These are phyloP conservation scores for Ophiostoma ips DNA, from an alignment of 2,329 filamentous ascomycete species.

Conservation along the genomic window DNA sequence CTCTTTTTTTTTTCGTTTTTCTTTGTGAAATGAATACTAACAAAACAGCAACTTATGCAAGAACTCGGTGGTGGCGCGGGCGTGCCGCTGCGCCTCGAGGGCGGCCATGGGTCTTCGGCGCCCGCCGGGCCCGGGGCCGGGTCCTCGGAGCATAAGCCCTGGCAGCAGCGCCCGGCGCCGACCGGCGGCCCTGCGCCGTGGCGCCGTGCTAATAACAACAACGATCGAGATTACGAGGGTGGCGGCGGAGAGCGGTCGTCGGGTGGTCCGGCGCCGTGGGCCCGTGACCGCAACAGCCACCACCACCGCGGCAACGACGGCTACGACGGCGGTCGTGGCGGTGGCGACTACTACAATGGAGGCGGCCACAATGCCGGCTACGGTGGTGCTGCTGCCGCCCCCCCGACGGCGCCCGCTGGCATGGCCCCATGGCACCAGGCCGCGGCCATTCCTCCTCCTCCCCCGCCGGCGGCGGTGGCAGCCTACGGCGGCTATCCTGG, in stretches of 20 bases:
- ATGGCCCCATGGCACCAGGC: constrained; percentile 27
- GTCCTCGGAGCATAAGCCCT: constrained; percentile 54
- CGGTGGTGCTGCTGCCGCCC: constrained; percentile 18
- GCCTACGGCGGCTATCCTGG: constrained; percentile 22
- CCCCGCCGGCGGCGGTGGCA: constrained; percentile 17
- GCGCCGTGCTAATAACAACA: constrained; percentile 35
- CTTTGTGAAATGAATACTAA: constrained; percentile 3
- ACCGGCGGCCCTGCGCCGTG: constrained; percentile 77
- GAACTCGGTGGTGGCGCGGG: constrained; percentile 67
- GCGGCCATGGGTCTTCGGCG: constrained; percentile 50
- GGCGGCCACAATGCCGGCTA: constrained; percentile 12
- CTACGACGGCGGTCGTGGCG: constrained; percentile 16
- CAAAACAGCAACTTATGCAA: constrained; percentile 72
- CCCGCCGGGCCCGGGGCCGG: constrained; percentile 29
- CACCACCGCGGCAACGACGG: constrained; percentile 29
- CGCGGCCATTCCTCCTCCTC: constrained; percentile 26
- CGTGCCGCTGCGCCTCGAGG: constrained; percentile 72
- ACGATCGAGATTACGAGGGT: constrained; percentile 31
- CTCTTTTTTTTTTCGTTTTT: not conserved
- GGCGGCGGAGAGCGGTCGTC: constrained; percentile 20
- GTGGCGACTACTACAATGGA: constrained; percentile 13
- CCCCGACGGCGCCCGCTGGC: constrained; percentile 41
- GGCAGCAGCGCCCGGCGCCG: constrained; percentile 59
- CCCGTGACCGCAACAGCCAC: constrained; percentile 39
- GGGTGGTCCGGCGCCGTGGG: constrained; percentile 43